Base-by-base conservation (phyloP, 768 basidiomycete species). In the Daedaleopsis nitida region DNA sequence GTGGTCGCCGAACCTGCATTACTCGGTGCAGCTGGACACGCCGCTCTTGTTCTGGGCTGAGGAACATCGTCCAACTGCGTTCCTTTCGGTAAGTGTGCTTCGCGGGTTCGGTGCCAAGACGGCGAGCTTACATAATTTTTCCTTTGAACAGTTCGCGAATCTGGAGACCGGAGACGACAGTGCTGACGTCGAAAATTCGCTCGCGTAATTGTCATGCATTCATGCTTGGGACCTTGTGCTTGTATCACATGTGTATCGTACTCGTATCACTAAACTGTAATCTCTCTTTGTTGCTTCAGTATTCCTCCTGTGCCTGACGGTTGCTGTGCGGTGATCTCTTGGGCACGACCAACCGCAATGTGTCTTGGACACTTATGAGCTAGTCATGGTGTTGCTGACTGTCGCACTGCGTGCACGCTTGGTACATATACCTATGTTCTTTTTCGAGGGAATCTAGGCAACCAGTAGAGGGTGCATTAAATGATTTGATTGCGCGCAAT, bases 21-120 rank as follows among this genome's bases (percentile, higher is more conserved):
- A 92, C 70, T 83, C 86, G 19, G 89, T 96, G 83, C 85, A 84
- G 32, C 78, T 98, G 60, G 96, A 96, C 72, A 96, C 92, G n/a
- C 96, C 96, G 13, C 79, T 96, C 34, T 78, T 90, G 60, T 98
- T 97, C 86, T 98, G 96, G 96, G 90, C 94, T 1, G 93, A 96
- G 73, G 91, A 93, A 70, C 96, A 98, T 73, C 84, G 96, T 55
- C 95, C 95, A 1, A 90, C 93, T 32, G 94, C 94, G 3, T 98
- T 98, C 86, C 78, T 98, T 69, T 91, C 89, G 45, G 91, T 92
- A 67, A 79, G 90, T 82, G 23, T 12, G 23, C 49, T 55, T 49
- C 47, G 35, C 43, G 52, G 32, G 35, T 42, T 35, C 23, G 35
- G 24, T 55, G 14, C 17, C 21, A 11, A 14, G 5, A 27, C 47